Conservation (phyloP, 768 basidiomycete genomes). For the Xerocomellus dryophilus region DNA sequence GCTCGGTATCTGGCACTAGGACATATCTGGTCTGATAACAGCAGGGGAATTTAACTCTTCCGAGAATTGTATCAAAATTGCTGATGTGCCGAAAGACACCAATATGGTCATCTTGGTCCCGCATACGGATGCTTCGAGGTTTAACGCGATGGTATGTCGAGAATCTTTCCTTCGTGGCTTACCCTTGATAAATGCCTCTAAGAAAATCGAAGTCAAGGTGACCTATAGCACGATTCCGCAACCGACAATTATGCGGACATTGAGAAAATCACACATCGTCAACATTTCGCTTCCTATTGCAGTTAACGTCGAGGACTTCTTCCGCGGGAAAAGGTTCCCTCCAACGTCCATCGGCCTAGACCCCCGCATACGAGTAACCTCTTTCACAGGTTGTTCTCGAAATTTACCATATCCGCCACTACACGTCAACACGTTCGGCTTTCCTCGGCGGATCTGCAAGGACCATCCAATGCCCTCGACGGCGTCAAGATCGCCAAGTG, state of each 20-base stretch:
- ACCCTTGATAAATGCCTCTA: constrained; percentile 1
- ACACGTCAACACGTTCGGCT: constrained; percentile 79
- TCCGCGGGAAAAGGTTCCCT: constrained; percentile 73
- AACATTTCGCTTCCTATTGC: constrained; percentile 76
- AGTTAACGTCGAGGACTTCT: constrained; percentile 96
- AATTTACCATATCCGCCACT: constrained; percentile 85
- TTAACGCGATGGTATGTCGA: constrained; percentile 55
- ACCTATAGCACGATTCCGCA: constrained; percentile 64
- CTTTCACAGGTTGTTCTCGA: constrained; percentile 71
- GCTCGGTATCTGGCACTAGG: not conserved
- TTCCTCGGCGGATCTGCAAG: constrained; percentile 52
- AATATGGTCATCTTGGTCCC: constrained; percentile 54
- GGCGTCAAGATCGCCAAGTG: constrained; percentile 53
- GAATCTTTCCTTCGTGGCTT: not conserved
- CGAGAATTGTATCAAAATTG: constrained; percentile 45
- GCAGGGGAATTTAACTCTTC: constrained; percentile 34
- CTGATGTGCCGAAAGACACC: constrained; percentile 46
- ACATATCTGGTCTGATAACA: constrained; percentile 13
- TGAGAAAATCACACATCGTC: constrained; percentile 55
- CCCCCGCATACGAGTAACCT: not conserved
- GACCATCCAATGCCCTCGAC: constrained; percentile 41
- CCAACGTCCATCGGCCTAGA: not conserved
- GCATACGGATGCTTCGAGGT: constrained; percentile 62
- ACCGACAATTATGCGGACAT: constrained; percentile 48
- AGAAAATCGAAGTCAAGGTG: constrained; percentile 69